A percentile compares a stretch with the other conserved stretches of the same genome.
These are phyloP conservation scores for Grosmannia serpens DNA, from an alignment of 2,329 filamentous ascomycete species.

Conservation along the genomic window DNA sequence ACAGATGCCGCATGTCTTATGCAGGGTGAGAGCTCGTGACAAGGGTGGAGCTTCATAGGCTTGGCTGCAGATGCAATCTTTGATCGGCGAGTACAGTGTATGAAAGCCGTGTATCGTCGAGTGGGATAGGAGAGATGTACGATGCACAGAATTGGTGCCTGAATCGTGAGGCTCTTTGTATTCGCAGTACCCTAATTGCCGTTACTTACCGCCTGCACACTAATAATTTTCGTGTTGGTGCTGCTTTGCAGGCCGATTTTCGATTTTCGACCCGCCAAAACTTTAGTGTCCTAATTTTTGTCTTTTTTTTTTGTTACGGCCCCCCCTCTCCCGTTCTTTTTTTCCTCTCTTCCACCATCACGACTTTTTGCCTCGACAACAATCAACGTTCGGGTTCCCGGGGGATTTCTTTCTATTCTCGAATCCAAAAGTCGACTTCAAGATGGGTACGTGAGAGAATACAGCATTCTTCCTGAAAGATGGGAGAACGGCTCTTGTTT, in stretches of 20 bases:
- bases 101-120: too few species aligned
- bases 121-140: too few species aligned
- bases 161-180: too few species aligned
- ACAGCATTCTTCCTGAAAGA: not conserved
- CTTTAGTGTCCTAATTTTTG: conserved; percentile 3
- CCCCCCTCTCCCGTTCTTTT: conserved; percentile 6
- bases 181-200: conserved; percentile 32
- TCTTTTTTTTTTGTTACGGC: not conserved
- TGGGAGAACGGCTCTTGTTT: conserved; percentile 2
- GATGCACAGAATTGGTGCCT: too few species aligned
- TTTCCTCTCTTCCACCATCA: conserved; percentile 20
- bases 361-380: conserved; percentile 19
- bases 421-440: conserved; percentile 30
- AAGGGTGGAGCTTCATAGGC: not conserved
- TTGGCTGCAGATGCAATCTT: not conserved
- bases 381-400: conserved; percentile 5
- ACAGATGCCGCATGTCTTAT: not conserved
- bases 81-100: too few species aligned
- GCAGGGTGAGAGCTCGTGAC: not conserved
- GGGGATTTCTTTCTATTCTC: conserved; percentile 5
- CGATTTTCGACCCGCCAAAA: conserved; percentile 1
- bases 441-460: conserved; percentile 47
- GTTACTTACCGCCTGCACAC: conserved; percentile 27
- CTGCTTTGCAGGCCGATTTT: not conserved
- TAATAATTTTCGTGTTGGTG: conserved; percentile 5